These are phyloP conservation scores for Fagus crenata DNA, from an alignment of 306 rosid genomes.

Conservation along the genomic window DNA sequence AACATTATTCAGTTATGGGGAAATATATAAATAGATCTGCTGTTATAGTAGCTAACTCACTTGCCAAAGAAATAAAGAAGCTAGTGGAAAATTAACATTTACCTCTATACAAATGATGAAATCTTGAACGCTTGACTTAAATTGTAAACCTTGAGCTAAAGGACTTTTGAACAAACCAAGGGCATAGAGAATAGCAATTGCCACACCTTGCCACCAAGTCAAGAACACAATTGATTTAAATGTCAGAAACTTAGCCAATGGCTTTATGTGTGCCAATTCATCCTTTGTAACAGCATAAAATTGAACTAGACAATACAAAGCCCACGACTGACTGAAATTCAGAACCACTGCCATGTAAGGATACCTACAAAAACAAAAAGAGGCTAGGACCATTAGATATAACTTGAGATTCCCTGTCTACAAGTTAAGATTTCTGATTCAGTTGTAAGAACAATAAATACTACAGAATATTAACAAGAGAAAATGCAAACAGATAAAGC, in stretches of 20 bases:
- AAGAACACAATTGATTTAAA: conserved; percentile 94
- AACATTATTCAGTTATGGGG: background rate
- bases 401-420: conserved; percentile 17
- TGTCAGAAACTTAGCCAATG: conserved; percentile 91
- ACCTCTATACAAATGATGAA: conserved; percentile 99
- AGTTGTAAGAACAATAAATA: conserved; percentile 8
- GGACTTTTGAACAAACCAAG: conserved; percentile 90
- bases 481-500: background rate
- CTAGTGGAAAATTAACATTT: conserved; percentile 40
- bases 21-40: conserved; percentile 21
- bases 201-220: conserved; percentile 99
- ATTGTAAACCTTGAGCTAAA: conserved; percentile 85
- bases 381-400: conserved; percentile 32
- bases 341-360: conserved; percentile 89
- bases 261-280: conserved; percentile 87
- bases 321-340: conserved; percentile 99
- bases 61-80: conserved; percentile 19
- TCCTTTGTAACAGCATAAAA: conserved; percentile 88
- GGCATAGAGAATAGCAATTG: conserved; percentile 81
- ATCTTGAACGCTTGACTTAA: conserved; percentile 94
- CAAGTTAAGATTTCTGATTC: conserved; percentile 6
- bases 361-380: conserved; percentile 64
- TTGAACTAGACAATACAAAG: conserved; percentile 95
- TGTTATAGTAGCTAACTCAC: conserved; percentile 15
- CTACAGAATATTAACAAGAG: background rate